A percentile compares a stretch with the other conserved stretches of the same genome.
These are phyloP conservation scores for Cucumis melo DNA, from an alignment of 306 rosid species.

Conservation along the genomic window DNA sequence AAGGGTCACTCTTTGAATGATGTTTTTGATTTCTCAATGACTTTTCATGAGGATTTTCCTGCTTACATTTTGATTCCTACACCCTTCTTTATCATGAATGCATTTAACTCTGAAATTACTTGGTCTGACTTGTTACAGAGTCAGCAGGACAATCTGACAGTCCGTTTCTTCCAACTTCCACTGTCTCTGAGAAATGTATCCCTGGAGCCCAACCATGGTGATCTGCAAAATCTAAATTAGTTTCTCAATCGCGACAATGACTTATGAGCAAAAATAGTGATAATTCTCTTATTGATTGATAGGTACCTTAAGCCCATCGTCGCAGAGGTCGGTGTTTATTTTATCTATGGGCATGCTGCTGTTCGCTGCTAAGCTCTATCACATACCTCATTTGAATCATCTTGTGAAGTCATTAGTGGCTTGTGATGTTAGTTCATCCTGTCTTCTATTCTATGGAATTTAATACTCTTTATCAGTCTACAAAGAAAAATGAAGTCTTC, in stretches of 20 bases:
- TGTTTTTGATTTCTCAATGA: neutral
- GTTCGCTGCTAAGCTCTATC: conserved; percentile 61
- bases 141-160: conserved; percentile 42
- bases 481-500: neutral
- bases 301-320: conserved; percentile 53
- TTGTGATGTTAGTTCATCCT: conserved; percentile 46
- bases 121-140: conserved; percentile 37
- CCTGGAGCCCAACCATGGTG: conserved; percentile 62
- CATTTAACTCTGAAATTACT: neutral
- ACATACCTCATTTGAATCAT: conserved; percentile 61
- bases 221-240: neutral
- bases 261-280: neutral
- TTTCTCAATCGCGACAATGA: neutral
- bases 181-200: conserved; percentile 60
- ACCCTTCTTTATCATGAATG: neutral
- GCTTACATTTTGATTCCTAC: neutral
- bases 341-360: conserved; percentile 65
- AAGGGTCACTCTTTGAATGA: neutral
- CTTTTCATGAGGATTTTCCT: neutral
- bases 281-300: conserved; percentile 13
- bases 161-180: conserved; percentile 75
- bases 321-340: conserved; percentile 62
- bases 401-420: conserved; percentile 42
- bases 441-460: neutral
- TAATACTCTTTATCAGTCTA: neutral